Conservation (phyloP, 2,329 filamentous ascomycete species). For the Venturia effusa region DNA sequence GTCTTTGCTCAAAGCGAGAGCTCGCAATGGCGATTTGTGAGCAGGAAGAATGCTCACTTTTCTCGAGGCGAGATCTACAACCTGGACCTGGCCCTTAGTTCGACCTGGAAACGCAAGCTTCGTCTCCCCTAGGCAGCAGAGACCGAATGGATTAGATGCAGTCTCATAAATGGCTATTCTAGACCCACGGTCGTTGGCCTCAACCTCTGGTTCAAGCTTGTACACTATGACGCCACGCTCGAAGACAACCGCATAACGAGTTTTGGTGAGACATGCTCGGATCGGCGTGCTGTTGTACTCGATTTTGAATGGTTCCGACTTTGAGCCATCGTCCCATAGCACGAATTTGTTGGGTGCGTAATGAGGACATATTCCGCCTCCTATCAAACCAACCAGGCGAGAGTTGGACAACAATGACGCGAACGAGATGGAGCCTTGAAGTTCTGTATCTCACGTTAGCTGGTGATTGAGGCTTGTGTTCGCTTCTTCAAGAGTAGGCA, state of each 20-base stretch:
- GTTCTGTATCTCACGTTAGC: conserved; percentile 15
- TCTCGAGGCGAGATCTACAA: conserved; percentile 65
- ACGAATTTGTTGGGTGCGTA: conserved; percentile 83
- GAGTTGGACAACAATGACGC: conserved; percentile 80
- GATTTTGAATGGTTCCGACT: conserved; percentile 63
- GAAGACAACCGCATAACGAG: conserved; percentile 69
- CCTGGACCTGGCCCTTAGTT: conserved; percentile 75
- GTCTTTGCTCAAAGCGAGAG: conserved; percentile 68
- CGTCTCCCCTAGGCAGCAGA: conserved; percentile 66
- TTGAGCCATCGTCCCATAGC: conserved; percentile 83
- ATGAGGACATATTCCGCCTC: conserved; percentile 75
- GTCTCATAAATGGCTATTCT: conserved; percentile 67
- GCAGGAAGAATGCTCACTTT: conserved; percentile 92
- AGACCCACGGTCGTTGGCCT: conserved; percentile 32
- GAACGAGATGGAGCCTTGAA: conserved; percentile 61
- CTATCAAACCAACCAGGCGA: conserved; percentile 81
- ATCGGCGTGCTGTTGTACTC: conserved; percentile 72
- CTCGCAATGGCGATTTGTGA: conserved; percentile 67
- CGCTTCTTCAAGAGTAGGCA: conserved; percentile 17
- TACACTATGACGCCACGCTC: conserved; percentile 76
- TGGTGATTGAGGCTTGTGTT: conserved; percentile 15
- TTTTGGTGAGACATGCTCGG: conserved; percentile 65
- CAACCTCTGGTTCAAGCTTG: conserved; percentile 61
- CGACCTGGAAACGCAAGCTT: conserved; percentile 79
- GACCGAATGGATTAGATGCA: conserved; percentile 67